These are phyloP conservation scores for Grosmannia clavigera DNA, from an alignment of 2,329 filamentous ascomycete species.

Conservation along the genomic window DNA sequence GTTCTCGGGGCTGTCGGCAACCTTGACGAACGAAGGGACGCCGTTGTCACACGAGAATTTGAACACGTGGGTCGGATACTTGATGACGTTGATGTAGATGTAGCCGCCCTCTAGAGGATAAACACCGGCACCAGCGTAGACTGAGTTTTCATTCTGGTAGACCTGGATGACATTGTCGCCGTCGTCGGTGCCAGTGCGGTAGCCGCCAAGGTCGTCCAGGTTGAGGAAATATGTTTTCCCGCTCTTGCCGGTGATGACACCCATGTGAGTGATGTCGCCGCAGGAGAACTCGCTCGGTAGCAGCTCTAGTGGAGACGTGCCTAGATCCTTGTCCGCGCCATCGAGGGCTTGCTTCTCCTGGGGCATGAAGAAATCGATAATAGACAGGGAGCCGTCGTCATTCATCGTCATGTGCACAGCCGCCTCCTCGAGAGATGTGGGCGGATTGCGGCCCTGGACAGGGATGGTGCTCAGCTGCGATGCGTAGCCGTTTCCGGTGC, in stretches of 20 bases:
- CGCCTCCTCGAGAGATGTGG: constrained; percentile 33
- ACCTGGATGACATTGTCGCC: constrained; percentile 30
- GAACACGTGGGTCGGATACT: constrained; percentile 42
- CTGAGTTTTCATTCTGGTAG: constrained; percentile 33
- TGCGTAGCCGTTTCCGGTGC: constrained; percentile 34
- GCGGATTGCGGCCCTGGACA: constrained; percentile 29
- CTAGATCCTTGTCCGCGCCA: constrained; percentile 35
- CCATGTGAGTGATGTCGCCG: constrained; percentile 30
- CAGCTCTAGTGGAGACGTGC: constrained; percentile 30
- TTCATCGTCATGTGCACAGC: constrained; percentile 35
- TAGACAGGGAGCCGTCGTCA: constrained; percentile 26
- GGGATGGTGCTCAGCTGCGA: constrained; percentile 30
- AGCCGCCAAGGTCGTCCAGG: constrained; percentile 35
- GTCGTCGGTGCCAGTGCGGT: constrained; percentile 29
- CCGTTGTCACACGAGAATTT: constrained; percentile 42
- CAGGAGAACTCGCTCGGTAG: constrained; percentile 31
- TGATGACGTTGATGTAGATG: constrained; percentile 38
- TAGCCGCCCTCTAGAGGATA: constrained; percentile 34
- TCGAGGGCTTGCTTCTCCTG: constrained; percentile 35
- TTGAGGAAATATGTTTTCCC: constrained; percentile 38
- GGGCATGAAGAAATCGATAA: constrained; percentile 38
- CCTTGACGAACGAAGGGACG: constrained; percentile 39
- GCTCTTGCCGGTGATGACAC: constrained; percentile 35
- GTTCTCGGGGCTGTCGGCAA: constrained; percentile 33
- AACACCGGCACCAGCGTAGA: constrained; percentile 34